Evolutionary conservation across 2,329 filamentous ascomycete species (phyloP), one percentile per base, ranked within the genome.

Genomic region (Ascochyta pisi): DNA sequence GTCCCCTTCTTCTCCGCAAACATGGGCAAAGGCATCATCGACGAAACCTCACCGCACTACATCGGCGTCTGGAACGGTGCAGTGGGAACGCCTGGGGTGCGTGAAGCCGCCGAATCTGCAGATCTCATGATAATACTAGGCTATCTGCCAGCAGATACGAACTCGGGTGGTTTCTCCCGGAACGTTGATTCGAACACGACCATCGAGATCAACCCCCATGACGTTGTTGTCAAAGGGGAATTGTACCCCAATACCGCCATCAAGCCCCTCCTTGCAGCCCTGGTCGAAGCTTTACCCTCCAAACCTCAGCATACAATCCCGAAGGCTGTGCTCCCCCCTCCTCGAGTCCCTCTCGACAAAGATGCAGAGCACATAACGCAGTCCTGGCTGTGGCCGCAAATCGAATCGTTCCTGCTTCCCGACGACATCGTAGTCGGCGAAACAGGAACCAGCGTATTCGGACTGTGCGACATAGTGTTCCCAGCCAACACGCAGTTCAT

Each of bases 11-110:
- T 70, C 65, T 65, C 71, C 0, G 68, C 77, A 0, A 74, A 75
- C 39, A 79, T 79, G 73, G 77, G 76, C 33, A 80, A 79, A 57
- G 73, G 73, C 15, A 67, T 79, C 34, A 66, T 80, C 19, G 77
- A 80, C 55, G 77, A 79, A 56, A 74, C 70, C 1, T 63, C 76
- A 16, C 68, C 70, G n/a, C 63, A 71, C 42, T 78, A 75, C 48
- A 69, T 78, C 15, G 77, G 77, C 7, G 64, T 77, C 2, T 78
- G 77, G 68, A 78, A 78, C 47, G 78, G 78, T 10, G 62, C 65
- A n/a, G 60, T 76, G 6, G 71, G 74, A 12, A 63, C 65, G 0
- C 73, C 75, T 0, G 78, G 77, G 16, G 66, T 79, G 1, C 63
- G 69, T 6, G 67, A 73, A 29, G 75, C 68, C 4, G 73, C 77